Conservation (phyloP, 2,329 filamentous ascomycete genomes). For the Clarireedia monteithiana region DNA sequence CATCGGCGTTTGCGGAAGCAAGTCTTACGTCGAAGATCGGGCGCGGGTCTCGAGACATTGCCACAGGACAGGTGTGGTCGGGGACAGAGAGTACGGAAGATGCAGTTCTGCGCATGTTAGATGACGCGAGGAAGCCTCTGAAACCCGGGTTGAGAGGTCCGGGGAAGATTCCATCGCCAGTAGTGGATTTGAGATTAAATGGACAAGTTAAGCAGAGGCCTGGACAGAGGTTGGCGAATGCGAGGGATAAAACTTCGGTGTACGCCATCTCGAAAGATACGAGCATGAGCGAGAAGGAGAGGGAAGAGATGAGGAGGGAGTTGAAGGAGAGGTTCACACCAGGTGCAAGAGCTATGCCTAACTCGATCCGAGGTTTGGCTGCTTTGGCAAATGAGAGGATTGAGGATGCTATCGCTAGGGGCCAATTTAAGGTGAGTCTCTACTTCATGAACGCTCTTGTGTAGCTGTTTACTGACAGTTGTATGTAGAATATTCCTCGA, state of each 20-base stretch:
- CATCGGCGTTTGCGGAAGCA: constrained; percentile 41
- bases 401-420: constrained; percentile 85
- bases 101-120: constrained; percentile 73
- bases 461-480: too few relatives aligned
- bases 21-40: constrained; percentile 51
- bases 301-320: constrained; percentile 61
- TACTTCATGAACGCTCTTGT: too few relatives aligned
- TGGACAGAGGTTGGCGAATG: constrained; percentile 43
- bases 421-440: constrained; percentile 59
- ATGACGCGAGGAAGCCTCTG: constrained; percentile 70
- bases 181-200: constrained; percentile 46
- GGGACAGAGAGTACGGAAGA: constrained; percentile 70
- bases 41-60: constrained; percentile 59
- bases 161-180: constrained; percentile 35
- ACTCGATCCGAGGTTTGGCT: constrained; percentile 67
- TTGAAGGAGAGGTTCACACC: constrained; percentile 76
- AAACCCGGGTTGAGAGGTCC: constrained; percentile 39
- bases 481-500: constrained; percentile 61
- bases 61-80: constrained; percentile 64
- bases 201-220: constrained; percentile 33
- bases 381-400: constrained; percentile 87
- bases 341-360: constrained; percentile 63
- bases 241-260: constrained; percentile 52
- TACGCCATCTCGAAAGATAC: constrained; percentile 41
- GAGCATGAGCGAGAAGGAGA: constrained; percentile 61